Evolutionary conservation across 257 asterid genomes (phyloP), one percentile per base, ranked within the genome.

Genomic region (Rubia yunnanensis): DNA sequence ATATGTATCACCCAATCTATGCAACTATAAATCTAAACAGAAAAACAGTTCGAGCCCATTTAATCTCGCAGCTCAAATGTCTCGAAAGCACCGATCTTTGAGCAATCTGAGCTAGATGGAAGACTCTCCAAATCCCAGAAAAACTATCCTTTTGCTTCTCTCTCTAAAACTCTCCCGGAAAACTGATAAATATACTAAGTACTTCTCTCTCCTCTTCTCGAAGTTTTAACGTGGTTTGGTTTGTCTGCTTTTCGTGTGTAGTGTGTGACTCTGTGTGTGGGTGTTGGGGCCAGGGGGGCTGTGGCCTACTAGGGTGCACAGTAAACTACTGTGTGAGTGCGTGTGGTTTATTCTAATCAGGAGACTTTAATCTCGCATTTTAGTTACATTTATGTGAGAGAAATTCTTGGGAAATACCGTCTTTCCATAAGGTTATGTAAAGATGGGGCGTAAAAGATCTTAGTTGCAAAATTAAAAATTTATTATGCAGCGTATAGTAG

Each of bases 121-220:
- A 46, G 62, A 58, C 63, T 48, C 60, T 48, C 66, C 67, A 13
- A 71, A 71, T 71, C 52, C 41, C 61, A 46, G 20, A 56, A 13
- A 9, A 68, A 65, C 39, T 38, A 57, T 60, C 15, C 53, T 38
- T 28, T 36, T 48, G 46, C 20, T 17, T 18, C 44, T 44, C 28
- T 31, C 15, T 56, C 49, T 52, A 50, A 48, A 34, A 64, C 9
- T 60, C n/a, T 60, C 72, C 81, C 76, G 59, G 63, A 85, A 73
- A 80, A 74, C 82, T 78, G 90, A 84, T 73, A 53, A 83, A 73
- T 74, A n/a, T n/a, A n/a, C n/a, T n/a, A 81, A 73, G 80, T 69
- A 79, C 80, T 82, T 44, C 82, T 76, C 48, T 80, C 77, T 80
- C 52, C 74, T 66, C 65, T 68, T 32, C 9, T 22, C 15, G 58